Base-by-base conservation (phyloP, 2,329 filamentous ascomycete genomes). In the Teratosphaeria destructans region DNA sequence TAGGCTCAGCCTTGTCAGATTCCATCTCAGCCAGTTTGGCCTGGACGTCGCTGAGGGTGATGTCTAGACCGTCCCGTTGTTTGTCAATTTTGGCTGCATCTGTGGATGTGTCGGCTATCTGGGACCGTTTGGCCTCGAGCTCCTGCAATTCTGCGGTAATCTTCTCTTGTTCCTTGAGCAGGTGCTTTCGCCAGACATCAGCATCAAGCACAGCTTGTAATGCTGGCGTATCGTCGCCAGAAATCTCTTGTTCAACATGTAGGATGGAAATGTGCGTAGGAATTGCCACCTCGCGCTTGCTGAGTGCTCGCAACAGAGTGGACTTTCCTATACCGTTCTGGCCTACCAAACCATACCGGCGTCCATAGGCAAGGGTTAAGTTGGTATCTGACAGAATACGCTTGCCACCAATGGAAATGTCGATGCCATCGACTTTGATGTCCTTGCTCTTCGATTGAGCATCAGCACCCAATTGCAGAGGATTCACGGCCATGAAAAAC, bases 401-500 rank as follows among this genome's bases (percentile, higher is more conserved):
- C 70, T 85, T 82, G 59, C 93, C 93, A 63, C 89, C 86, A 70
- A 99, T 96, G 52, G 90, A 88, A 58, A 99, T 89, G 75, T 99
- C 94, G 71, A 96, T 90, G 68, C 89, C 91, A 76, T 99, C 94
- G 66, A 99, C 80, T 79, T 97, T 99, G 81, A 99, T 92, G 73
- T 99, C 94, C 81, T 99, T 99, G 75, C 92, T 96, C 85, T 97
- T 99, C 57, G 76, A 74, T 55, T 70, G 66, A 35, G 86, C 82
- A 61, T 86, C 85, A 26, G 81, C 78, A 58, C 91, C 93, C 62
- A 97, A 71, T 73, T 97, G 93, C 63, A 99, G 82, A 62, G 94
- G 94, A 75, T 99, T 99, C 79, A 99, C 94, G 58, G 90, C 88
- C 94, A 99, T 97, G 83, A 95, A 99, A 78, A 99, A 97, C 74